Percentiles rank a stretch among this genome's conserved stretches.
phyloP scores from a whole-genome alignment of 257 asterid species.

The Sherardia arvensis region DNA sequence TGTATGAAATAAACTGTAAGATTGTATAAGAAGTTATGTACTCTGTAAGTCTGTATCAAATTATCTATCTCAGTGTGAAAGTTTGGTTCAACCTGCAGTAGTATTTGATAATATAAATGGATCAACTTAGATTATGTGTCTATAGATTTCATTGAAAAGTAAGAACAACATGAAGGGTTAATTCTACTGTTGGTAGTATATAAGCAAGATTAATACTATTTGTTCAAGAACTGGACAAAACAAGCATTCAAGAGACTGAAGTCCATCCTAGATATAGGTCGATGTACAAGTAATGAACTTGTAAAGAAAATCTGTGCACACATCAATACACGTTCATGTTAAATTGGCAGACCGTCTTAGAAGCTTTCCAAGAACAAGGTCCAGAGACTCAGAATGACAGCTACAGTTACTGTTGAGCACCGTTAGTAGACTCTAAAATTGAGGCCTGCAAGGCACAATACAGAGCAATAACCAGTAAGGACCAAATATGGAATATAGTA shows the following conservation, averaged over 20 bases:
- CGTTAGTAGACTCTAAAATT: background rate
- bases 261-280: background rate
- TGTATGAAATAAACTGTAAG: too few relatives aligned
- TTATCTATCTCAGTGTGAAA: too few relatives aligned
- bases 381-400: background rate
- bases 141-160: too few relatives aligned
- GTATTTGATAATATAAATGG: background rate
- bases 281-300: background rate
- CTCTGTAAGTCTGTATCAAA: too few relatives aligned
- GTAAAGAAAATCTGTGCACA: too few relatives aligned
- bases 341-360: background rate
- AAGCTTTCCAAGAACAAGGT: background rate
- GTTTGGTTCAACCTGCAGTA: background rate
- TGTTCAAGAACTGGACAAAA: too few relatives aligned
- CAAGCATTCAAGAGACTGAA: background rate
- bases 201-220: too few relatives aligned
- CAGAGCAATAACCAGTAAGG: background rate
- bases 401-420: background rate
- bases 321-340: slow-evolving; percentile 1
- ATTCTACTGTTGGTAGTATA: too few relatives aligned
- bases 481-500: too few relatives aligned
- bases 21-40: too few relatives aligned
- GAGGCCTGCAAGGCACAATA: slow-evolving; percentile 1
- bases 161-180: too few relatives aligned
- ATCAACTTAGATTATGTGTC: too few relatives aligned